Base-by-base conservation (phyloP, 2,329 filamentous ascomycete species). In the Colletotrichum theobromicola region DNA sequence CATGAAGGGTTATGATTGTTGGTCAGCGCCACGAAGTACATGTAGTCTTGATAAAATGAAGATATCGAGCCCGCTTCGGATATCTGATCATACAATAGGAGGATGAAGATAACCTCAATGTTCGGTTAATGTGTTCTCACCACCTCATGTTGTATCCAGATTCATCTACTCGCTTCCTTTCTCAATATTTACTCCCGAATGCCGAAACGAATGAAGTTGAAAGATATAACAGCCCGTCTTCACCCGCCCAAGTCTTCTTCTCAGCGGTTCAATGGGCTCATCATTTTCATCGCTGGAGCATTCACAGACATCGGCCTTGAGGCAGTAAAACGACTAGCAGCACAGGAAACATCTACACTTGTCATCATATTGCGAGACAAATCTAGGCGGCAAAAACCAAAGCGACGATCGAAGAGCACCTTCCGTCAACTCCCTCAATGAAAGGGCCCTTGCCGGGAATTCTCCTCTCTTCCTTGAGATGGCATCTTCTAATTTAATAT, bases 1-100 rank as follows among this genome's bases (percentile, higher is more conserved):
- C 3, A 50, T 7, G 42, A 50, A 50, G 10, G 0, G 0, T 12
- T n/a, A n/a, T 0, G 4, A 12, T 13, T 50, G 10, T 7, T 21
- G 4, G n/a, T 7, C 42, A 12, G 21, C 42, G 10, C n/a, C 2
- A 7, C 10, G n/a, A 13, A 50, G 21, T 4, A n/a, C 30, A 30
- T 9, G 7, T 50, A 21, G 42, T 6, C 42, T 21, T 2, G 7
- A 21, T n/a, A n/a, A n/a, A 46, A 50, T 13, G 10, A 13, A 50
- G 10, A 50, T 0, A 50, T 46, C 10, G 42, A 50, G 13, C 42
- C 42, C n/a, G 13, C n/a, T 21, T 21, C 42, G 0, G n/a, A n/a
- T n/a, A n/a, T n/a, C n/a, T 21, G n/a, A n/a, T 18, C 21, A 21
- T 7, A 13, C 10, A 18, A 50, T 50, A 7, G 42, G 7, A 50